Base-by-base conservation (phyloP, 164 flowering plant species). In the Magnolia kwangsiensis region DNA sequence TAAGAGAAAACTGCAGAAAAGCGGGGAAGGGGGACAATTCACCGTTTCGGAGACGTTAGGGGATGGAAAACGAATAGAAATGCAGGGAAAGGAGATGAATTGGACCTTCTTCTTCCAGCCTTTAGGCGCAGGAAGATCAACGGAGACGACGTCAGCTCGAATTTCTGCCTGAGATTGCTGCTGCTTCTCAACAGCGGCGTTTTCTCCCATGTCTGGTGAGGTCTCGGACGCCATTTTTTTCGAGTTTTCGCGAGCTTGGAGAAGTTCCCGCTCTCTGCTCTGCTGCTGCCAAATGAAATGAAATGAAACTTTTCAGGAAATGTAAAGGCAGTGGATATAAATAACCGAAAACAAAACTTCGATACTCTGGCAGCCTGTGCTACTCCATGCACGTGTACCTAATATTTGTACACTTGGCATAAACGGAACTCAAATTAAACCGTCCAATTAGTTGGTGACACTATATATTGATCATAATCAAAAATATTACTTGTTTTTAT, bases 51-150 rank as follows among this genome's bases (percentile, higher is more conserved):
- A 16, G 61, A 9, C 61, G 61, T 55, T 55, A 55, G 61, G 61
- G 61, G 13, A 55, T 11, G 61, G 18, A 55, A 55, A 55, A 55
- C 13, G 61, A 11, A 9, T 11, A 16, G 61, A 55, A 3, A 55
- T 11, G 18, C 16, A 68, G 20, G 63, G 58, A 11, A 66, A 49
- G 16, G 6, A 55, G 50, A 51, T 24, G 73, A 73, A 73, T 50
- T 19, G 67, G 69, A 85, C 87, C 87, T 81, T 82, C 82, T 85
- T 85, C 50, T 59, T 78, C 87, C 87, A 85, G 37, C 87, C 87
- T 16, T 76, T 20, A 11, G 87, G 87, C 45, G 87, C 87, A 16
- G 87, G 84, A 20, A 85, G 82, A 55, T 82, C 85, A 51, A 85
- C 77, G 10, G 82, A 68, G 75, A 79, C 84, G 51, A 73, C 68